Percentiles rank a stretch among this genome's conserved stretches.
Conservation (phyloP, 371 early-diverging fungal genomes). For the Sporodiniella umbellata region DNA sequence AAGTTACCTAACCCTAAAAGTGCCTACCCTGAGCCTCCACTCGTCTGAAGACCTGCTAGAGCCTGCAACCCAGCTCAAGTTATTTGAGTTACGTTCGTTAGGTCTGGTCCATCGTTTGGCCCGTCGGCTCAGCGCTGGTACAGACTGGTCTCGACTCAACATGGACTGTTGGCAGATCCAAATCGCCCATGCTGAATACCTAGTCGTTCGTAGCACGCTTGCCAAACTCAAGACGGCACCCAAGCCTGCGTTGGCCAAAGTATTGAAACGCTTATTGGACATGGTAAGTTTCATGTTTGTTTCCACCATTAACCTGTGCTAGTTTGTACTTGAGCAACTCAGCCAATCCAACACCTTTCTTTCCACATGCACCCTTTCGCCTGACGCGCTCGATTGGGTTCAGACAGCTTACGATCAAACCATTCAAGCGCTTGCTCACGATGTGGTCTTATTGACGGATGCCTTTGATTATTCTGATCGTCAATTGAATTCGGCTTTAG, state of each 20-base stretch:
- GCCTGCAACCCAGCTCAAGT: conserved; percentile 47
- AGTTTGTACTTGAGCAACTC: conserved; percentile 9
- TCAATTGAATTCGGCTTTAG: conserved; percentile 63
- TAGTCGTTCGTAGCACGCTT: conserved; percentile 19
- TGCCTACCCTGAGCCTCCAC: not conserved
- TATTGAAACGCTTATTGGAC: conserved; percentile 23
- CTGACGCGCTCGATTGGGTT: conserved; percentile 21
- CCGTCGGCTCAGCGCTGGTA: conserved; percentile 26
- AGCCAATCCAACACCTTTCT: conserved; percentile 32
- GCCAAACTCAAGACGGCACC: not conserved
- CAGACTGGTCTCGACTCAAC: conserved; percentile 53
- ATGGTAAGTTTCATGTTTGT: conserved; percentile 23
- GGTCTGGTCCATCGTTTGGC: conserved; percentile 50
- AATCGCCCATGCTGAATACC: conserved; percentile 45
- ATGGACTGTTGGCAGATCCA: conserved; percentile 54
- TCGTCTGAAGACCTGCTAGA: conserved; percentile 20
- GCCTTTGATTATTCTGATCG: conserved; percentile 67
- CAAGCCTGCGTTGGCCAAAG: conserved; percentile 14
- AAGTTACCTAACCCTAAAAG: conserved; percentile 4
- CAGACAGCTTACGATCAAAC: conserved; percentile 21
- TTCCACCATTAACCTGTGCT: not conserved
- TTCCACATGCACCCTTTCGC: conserved; percentile 32
- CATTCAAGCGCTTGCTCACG: conserved; percentile 40
- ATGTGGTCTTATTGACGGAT: conserved; percentile 65
- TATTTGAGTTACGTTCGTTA: conserved; percentile 61